phyloP scores from a whole-genome alignment of 1,284 basidiomycete species.

The Trametes pubescens region DNA sequence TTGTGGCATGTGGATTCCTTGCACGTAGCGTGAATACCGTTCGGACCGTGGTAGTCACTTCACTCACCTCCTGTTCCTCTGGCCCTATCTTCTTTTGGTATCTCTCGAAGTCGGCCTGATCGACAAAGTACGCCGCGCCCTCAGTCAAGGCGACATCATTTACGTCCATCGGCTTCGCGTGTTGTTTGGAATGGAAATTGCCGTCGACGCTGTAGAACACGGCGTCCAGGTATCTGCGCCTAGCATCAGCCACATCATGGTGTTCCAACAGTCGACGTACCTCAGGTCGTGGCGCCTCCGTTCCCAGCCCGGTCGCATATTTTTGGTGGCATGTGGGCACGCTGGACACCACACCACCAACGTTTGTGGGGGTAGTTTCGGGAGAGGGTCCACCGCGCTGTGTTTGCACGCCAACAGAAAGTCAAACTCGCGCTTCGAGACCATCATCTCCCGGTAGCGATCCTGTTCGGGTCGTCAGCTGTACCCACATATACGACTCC shows the following conservation, averaged over 20 bases:
- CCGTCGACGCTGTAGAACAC: conserved; percentile 1
- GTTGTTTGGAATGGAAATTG: not conserved
- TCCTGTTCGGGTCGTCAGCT: not conserved
- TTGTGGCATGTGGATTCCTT: not conserved
- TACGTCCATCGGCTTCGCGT: not conserved
- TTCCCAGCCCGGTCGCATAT: not conserved
- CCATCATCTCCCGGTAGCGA: not conserved
- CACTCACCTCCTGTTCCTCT: not conserved
- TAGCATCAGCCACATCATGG: not conserved
- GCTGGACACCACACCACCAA: not conserved
- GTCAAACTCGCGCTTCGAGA: not conserved
- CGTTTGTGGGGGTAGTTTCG: not conserved
- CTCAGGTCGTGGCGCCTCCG: not conserved
- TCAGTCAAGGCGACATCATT: not conserved
- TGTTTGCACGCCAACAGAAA: not conserved
- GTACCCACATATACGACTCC: too few relatives aligned
- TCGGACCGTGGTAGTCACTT: not conserved
- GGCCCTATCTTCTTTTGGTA: not conserved
- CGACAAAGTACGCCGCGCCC: not conserved
- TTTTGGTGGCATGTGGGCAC: not conserved
- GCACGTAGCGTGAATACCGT: not conserved
- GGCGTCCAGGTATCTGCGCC: not conserved
- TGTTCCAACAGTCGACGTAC: not conserved
- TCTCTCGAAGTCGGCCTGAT: not conserved
- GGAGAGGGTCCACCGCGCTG: not conserved